A percentile compares a stretch with the other conserved stretches of the same genome.
phyloP scores from a whole-genome alignment of 345 rosid species.

The Eutrema heterophyllum region DNA sequence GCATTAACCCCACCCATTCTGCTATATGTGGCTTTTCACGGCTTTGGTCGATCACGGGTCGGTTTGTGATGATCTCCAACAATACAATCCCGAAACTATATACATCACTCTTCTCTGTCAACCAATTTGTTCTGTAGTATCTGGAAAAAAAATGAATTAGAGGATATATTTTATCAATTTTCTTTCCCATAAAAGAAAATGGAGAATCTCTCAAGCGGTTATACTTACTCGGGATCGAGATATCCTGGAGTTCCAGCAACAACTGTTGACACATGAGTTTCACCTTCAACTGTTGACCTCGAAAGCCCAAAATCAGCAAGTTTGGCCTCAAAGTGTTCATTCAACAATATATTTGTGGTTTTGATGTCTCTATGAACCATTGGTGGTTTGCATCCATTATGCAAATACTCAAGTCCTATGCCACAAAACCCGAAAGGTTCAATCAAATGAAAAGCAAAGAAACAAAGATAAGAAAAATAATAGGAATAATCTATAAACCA shows the following conservation, averaged over 20 bases:
- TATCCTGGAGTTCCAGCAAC: slow-evolving; percentile 31
- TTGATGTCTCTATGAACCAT: slow-evolving; percentile 29
- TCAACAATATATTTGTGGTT: slow-evolving; percentile 36
- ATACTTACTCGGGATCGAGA: slow-evolving; percentile 27
- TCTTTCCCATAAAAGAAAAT: not conserved
- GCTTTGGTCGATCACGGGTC: no score
- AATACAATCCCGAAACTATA: no score
- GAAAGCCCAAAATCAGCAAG: slow-evolving; percentile 31
- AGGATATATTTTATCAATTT: not conserved
- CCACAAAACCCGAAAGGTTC: no score
- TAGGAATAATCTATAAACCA: not conserved
- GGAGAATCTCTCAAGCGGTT: not conserved
- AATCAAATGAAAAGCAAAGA: no score
- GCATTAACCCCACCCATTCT: not conserved
- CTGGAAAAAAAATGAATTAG: not conserved
- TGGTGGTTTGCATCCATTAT: not conserved
- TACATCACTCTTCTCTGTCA: no score
- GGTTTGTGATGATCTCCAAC: no score
- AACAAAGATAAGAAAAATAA: no score
- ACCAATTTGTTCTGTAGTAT: not conserved
- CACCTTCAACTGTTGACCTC: slow-evolving; percentile 14
- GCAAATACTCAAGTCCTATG: no score
- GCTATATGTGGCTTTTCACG: no score
- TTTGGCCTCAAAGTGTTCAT: slow-evolving; percentile 43
- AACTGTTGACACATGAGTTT: slow-evolving; percentile 26